phyloP scores from a whole-genome alignment of 306 rosid species.

The Castanea sativa region DNA sequence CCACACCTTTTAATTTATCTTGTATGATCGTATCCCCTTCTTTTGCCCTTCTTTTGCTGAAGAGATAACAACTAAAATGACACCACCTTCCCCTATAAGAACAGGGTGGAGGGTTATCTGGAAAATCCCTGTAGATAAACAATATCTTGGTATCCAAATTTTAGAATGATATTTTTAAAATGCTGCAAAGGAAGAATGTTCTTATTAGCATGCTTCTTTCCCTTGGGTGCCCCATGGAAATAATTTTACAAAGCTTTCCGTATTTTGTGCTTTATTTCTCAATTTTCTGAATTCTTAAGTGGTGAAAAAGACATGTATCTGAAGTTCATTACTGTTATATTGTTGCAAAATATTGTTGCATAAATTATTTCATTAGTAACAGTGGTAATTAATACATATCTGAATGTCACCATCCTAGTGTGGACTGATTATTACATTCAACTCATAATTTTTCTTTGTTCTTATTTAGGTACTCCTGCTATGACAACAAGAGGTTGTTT shows the following conservation, averaged over 20 bases:
- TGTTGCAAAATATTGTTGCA: too few relatives aligned
- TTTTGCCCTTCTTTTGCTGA: background rate
- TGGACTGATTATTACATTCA: background rate
- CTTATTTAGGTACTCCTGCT: slow-evolving; percentile 76
- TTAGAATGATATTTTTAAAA: background rate
- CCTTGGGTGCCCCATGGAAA: background rate
- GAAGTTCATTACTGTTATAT: background rate
- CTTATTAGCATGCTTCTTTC: background rate
- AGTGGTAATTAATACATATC: background rate
- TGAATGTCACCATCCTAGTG: background rate
- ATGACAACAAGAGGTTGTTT: slow-evolving; percentile 88
- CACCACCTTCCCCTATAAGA: background rate
- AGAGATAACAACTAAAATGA: background rate
- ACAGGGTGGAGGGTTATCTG: background rate
- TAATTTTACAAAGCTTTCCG: background rate
- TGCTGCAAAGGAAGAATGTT: background rate
- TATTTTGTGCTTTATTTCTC: background rate
- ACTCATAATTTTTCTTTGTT: background rate
- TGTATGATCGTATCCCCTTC: background rate
- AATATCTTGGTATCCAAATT: background rate
- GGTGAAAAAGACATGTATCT: background rate
- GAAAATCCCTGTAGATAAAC: too few relatives aligned
- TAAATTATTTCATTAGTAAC: background rate
- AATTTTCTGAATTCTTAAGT: background rate
- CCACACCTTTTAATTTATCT: background rate